These are phyloP conservation scores for Saccharomycopsis microspora DNA, from an alignment of 805 yeast species.

Conservation along the genomic window DNA sequence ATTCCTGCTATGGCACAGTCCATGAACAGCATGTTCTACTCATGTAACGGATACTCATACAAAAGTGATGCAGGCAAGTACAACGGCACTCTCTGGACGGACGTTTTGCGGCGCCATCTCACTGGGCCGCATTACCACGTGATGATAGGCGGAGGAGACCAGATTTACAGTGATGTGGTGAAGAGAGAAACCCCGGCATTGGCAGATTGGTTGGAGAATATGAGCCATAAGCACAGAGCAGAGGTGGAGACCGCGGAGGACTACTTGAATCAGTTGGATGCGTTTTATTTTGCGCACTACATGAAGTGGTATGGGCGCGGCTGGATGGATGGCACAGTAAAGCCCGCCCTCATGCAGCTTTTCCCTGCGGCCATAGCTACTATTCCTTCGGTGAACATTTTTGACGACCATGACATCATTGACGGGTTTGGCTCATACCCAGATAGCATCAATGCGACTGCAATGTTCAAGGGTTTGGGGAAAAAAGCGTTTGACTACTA, in stretches of 20 bases:
- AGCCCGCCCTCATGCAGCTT: constrained; percentile 43
- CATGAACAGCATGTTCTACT: constrained; percentile 74
- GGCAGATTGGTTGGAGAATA: constrained; percentile 50
- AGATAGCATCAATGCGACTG: constrained; percentile 50
- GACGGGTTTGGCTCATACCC: constrained; percentile 95
- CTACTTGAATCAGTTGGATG: constrained; percentile 33
- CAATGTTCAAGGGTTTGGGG: constrained; percentile 63
- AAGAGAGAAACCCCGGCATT: constrained; percentile 42
- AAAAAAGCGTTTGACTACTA: constrained; percentile 73
- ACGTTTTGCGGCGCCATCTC: constrained; percentile 60
- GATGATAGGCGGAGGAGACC: constrained; percentile 98
- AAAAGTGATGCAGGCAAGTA: constrained; percentile 53
- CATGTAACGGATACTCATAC: constrained; percentile 86
- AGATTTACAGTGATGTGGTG: constrained; percentile 78
- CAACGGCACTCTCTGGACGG: constrained; percentile 76
- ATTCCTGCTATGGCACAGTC: constrained; percentile 53
- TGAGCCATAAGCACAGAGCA: constrained; percentile 35
- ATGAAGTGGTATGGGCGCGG: constrained; percentile 87
- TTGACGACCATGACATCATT: constrained; percentile 92
- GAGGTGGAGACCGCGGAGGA: constrained; percentile 30
- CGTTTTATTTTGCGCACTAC: constrained; percentile 65
- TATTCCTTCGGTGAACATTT: constrained; percentile 79
- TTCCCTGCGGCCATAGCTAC: constrained; percentile 69
- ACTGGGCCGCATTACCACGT: constrained; percentile 61
- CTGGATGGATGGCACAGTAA: constrained; percentile 66